Percentiles rank a stretch among this genome's conserved stretches.
Conservation (phyloP, 192 early-diverging fungal species). For the Spinellus fusiger region DNA sequence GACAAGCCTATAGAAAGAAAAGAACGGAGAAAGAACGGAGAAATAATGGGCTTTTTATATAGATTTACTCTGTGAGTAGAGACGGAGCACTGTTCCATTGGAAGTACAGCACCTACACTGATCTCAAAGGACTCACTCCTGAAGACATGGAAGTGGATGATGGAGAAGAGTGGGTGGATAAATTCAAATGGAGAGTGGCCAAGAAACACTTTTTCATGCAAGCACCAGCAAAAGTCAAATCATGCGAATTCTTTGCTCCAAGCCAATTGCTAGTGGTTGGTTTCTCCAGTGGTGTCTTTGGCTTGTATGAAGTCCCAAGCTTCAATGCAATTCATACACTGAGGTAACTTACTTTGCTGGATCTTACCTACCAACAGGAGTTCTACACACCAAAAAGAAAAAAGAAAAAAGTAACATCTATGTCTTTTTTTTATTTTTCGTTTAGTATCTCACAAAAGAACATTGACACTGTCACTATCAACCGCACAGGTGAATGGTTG, state of each 20-base stretch:
- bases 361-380: not conserved
- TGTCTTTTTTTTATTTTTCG: not conserved
- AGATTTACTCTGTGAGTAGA: conserved; percentile 79
- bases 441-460: conserved; percentile 87
- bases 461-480: conserved; percentile 86
- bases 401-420: not conserved
- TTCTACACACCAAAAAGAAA: too few relatives aligned
- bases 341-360: conserved; percentile 46
- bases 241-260: conserved; percentile 67
- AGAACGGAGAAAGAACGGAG: not conserved
- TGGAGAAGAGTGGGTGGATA: conserved; percentile 29
- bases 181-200: conserved; percentile 47
- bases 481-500: conserved; percentile 92
- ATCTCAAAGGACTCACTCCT: conserved; percentile 43
- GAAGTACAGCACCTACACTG: conserved; percentile 40
- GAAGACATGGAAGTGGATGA: conserved; percentile 52
- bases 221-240: conserved; percentile 71
- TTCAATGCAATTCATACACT: conserved; percentile 93
- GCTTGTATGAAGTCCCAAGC: conserved; percentile 95
- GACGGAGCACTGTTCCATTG: conserved; percentile 90
- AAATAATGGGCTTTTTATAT: not conserved
- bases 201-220: conserved; percentile 77
- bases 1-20: not conserved
- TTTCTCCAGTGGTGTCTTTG: conserved; percentile 92
- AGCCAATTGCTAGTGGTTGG: conserved; percentile 82